These are phyloP conservation scores for Adenanthera pavonina DNA, from an alignment of 306 rosid species.

Conservation along the genomic window DNA sequence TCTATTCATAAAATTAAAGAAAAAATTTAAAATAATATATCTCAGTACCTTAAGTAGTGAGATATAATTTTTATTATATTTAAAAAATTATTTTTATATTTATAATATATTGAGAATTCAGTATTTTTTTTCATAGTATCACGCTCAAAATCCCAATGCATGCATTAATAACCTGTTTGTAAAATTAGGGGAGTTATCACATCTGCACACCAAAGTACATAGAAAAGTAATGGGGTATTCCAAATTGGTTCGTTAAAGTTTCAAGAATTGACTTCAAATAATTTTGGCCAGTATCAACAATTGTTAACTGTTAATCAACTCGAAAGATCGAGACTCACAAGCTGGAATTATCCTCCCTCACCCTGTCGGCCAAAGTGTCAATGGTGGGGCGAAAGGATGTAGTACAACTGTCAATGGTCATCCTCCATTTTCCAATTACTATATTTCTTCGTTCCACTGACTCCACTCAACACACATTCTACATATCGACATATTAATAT, in stretches of 20 bases:
- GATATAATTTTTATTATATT: no score
- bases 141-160: no score
- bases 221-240: background rate
- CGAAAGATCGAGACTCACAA: background rate
- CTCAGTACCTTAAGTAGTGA: no score
- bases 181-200: background rate
- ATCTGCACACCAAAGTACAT: background rate
- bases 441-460: conserved; percentile 12
- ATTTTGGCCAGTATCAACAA: background rate
- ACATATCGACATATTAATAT: no score
- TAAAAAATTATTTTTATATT: no score
- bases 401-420: conserved; percentile 41
- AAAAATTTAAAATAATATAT: no score
- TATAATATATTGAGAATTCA: no score
- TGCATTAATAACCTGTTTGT: no score
- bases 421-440: conserved; percentile 20
- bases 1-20: no score
- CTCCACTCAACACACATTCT: background rate
- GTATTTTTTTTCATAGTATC: no score
- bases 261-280: background rate
- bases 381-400: background rate
- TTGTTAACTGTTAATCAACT: background rate
- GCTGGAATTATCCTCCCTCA: background rate
- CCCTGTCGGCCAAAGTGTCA: conserved; percentile 39
- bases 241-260: conserved; percentile 27